A percentile compares a stretch with the other conserved stretches of the same genome.
Evolutionary conservation across 371 early-diverging fungal species (phyloP).

Genomic region (Lichtheimia corymbifera): DNA sequence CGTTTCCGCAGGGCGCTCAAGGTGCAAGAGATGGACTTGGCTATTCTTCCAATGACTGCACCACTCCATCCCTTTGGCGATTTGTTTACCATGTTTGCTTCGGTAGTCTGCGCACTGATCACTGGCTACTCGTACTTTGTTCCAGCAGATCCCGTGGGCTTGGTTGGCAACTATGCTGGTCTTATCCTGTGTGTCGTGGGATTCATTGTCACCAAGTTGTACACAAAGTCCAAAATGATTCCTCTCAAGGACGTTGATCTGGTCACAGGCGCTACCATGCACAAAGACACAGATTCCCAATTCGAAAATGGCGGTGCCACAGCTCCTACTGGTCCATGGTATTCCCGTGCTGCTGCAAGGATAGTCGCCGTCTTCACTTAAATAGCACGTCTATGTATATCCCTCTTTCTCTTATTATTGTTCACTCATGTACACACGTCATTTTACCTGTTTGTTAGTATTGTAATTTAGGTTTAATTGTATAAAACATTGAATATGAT

Average conservation of each 20-base stretch:
- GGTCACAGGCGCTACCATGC: conserved; percentile 32
- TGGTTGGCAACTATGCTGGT: conserved; percentile 34
- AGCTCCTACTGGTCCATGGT: neutral
- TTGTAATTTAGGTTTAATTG: too few relatives aligned
- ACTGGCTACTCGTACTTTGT: conserved; percentile 44
- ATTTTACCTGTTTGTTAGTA: too few relatives aligned
- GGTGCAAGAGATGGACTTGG: conserved; percentile 62
- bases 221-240: conserved; percentile 37
- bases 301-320: neutral
- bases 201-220: conserved; percentile 31
- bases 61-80: conserved; percentile 72
- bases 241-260: conserved; percentile 40
- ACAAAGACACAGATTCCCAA: neutral
- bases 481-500: too few relatives aligned
- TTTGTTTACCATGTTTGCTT: conserved; percentile 50
- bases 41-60: conserved; percentile 73
- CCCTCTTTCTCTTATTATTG: too few relatives aligned
- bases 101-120: conserved; percentile 36
- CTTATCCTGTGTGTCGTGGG: conserved; percentile 27
- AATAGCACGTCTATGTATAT: neutral
- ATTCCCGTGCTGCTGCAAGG: neutral
- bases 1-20: conserved; percentile 80
- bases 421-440: too few relatives aligned
- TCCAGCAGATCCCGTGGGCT: conserved; percentile 23
- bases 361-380: neutral